Conservation (phyloP, 441 rosid genomes). For the Syzygium syzygioides region DNA sequence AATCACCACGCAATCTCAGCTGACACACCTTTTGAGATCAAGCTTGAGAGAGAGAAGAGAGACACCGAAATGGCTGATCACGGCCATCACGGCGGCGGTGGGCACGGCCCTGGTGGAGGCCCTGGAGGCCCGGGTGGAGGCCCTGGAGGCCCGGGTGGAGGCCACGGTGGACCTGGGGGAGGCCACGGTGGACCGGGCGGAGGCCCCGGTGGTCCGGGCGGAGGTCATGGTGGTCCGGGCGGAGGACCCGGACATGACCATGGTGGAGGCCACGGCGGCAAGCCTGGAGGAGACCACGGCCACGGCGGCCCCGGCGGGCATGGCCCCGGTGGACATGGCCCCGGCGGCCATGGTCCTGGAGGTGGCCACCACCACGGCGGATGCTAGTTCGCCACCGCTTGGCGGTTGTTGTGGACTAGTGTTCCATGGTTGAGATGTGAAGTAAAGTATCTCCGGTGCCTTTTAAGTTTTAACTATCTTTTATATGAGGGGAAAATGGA, state of each 20-base stretch:
- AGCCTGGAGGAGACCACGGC: not conserved
- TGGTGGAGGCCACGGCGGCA: not conserved
- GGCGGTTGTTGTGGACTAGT: not conserved
- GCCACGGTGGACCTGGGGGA: not conserved
- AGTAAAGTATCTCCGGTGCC: not conserved
- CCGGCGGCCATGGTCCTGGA: not conserved
- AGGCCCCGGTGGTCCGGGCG: not conserved
- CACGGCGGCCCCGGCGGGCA: not conserved
- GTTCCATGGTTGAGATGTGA: not conserved
- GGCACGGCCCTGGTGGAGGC: not conserved
- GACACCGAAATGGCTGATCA: not conserved
- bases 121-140: not conserved
- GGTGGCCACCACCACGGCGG: not conserved
- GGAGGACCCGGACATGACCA: not conserved
- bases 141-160: not conserved
- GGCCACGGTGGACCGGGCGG: not conserved
- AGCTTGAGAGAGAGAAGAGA: not conserved
- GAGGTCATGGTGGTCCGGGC: not conserved
- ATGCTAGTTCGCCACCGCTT: not conserved
- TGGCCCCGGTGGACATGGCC: not conserved
- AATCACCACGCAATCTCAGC: not conserved
- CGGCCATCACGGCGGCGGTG: not conserved
- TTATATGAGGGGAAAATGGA: not conserved
- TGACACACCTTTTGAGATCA: not conserved
- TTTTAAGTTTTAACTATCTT: not conserved